Evolutionary conservation across 2,329 filamentous ascomycete genomes (phyloP).

Genomic region (Bretziella fagacearum): DNA sequence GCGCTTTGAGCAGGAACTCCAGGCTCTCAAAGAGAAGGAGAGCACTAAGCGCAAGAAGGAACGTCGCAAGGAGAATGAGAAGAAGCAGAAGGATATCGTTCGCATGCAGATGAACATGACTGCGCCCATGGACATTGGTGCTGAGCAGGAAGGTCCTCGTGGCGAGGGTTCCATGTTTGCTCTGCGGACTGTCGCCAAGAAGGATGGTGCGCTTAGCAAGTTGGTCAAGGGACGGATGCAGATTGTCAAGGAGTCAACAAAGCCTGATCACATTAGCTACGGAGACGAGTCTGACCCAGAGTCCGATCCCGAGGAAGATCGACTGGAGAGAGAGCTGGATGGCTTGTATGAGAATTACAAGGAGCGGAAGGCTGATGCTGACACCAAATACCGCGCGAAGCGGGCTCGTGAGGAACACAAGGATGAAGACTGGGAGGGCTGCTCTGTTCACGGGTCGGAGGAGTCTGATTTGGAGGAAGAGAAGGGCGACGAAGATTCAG

Average conservation of each 20-base stretch:
- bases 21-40: slow-evolving; percentile 66
- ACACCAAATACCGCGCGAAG: slow-evolving; percentile 83
- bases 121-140: slow-evolving; percentile 84
- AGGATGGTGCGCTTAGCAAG: slow-evolving; percentile 37
- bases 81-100: slow-evolving; percentile 86
- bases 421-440: slow-evolving; percentile 83
- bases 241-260: slow-evolving; percentile 35
- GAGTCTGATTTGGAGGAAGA: slow-evolving; percentile 41
- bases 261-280: slow-evolving; percentile 39
- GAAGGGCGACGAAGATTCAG: slow-evolving; percentile 18
- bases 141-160: slow-evolving; percentile 65
- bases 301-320: slow-evolving; percentile 64
- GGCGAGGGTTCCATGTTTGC: slow-evolving; percentile 77
- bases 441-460: slow-evolving; percentile 53
- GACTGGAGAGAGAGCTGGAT: slow-evolving; percentile 71
- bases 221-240: slow-evolving; percentile 68
- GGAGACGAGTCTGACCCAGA: slow-evolving; percentile 42
- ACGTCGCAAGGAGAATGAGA: slow-evolving; percentile 74
- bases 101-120: slow-evolving; percentile 96
- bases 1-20: slow-evolving; percentile 72
- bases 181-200: slow-evolving; percentile 65
- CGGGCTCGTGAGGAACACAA: slow-evolving; percentile 65
- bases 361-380: slow-evolving; percentile 58
- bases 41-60: slow-evolving; percentile 64
- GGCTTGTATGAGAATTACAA: slow-evolving; percentile 73